Percentiles rank a stretch among this genome's conserved stretches.
Conservation (phyloP, 2,329 filamentous ascomycete species). For the Calonectria montana region DNA sequence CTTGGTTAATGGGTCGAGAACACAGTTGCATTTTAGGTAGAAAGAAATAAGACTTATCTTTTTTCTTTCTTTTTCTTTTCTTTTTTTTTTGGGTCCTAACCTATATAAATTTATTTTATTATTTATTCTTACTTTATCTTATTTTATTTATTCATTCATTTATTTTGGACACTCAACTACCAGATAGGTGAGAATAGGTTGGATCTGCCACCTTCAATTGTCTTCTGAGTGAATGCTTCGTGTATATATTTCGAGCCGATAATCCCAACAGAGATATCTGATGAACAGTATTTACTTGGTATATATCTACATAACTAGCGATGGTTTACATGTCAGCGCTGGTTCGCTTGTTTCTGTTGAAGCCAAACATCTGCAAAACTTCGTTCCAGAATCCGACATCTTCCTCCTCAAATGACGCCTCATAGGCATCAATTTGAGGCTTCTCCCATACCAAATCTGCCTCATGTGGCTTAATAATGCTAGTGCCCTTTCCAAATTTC, state of each 20-base stretch:
- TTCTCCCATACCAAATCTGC: slow-evolving; percentile 30
- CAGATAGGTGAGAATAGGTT: too few species aligned
- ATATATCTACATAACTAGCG: background rate
- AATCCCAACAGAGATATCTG: background rate
- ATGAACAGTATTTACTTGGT: background rate
- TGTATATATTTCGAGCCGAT: background rate
- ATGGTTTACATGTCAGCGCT: background rate
- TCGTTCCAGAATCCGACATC: slow-evolving; percentile 26
- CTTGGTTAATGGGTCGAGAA: too few species aligned
- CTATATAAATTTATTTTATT: too few species aligned
- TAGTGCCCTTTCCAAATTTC: slow-evolving; percentile 28
- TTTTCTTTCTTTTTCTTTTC: too few species aligned
- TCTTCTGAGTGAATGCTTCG: too few species aligned
- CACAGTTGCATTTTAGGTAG: too few species aligned
- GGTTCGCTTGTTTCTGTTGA: slow-evolving; percentile 4
- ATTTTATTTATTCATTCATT: background rate
- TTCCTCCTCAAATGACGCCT: slow-evolving; percentile 17
- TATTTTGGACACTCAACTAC: background rate
- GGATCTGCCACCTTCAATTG: too few species aligned
- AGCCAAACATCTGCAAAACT: slow-evolving; percentile 20
- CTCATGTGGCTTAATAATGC: slow-evolving; percentile 24
- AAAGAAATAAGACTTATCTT: too few species aligned
- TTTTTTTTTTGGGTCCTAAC: too few species aligned
- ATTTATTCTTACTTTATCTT: too few species aligned
- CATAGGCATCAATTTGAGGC: slow-evolving; percentile 27